Conservation (phyloP, 2,329 filamentous ascomycete genomes). For the Neonectria magnoliae region DNA sequence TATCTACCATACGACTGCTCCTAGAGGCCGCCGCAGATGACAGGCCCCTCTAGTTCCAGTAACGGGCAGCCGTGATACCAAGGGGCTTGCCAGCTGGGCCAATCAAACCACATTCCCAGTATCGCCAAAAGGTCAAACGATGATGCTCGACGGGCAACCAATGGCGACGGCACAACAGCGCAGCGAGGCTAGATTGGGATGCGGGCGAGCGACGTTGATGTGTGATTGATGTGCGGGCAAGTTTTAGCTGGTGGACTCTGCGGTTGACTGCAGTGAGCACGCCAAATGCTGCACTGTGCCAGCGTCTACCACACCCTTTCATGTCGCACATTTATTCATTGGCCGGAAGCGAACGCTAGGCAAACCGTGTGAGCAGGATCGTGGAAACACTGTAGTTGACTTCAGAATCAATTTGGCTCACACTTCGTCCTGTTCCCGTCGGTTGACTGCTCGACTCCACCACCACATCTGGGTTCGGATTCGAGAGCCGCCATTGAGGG, state of each 20-base stretch:
- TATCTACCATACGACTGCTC: not conserved
- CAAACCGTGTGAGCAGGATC: not conserved
- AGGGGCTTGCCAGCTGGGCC: slow-evolving; percentile 16
- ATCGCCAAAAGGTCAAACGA: slow-evolving; percentile 12
- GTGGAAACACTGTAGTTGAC: slow-evolving; percentile 17
- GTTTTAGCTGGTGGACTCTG: not conserved
- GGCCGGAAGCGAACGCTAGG: slow-evolving; percentile 9
- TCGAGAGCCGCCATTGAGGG: slow-evolving; percentile 5
- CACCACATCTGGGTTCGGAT: slow-evolving; percentile 21
- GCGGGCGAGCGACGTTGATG: not conserved
- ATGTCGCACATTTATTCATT: slow-evolving; percentile 6
- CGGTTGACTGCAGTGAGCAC: not conserved
- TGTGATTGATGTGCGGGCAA: not conserved
- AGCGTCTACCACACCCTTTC: slow-evolving; percentile 6
- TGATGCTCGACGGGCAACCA: slow-evolving; percentile 1
- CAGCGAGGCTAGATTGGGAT: not conserved
- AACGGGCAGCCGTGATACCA: slow-evolving; percentile 7
- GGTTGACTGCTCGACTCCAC: not conserved
- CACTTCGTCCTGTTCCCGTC: not conserved
- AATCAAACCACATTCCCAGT: slow-evolving; percentile 5
- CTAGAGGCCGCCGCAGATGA: not conserved
- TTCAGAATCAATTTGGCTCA: slow-evolving; percentile 7
- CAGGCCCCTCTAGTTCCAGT: slow-evolving; percentile 4
- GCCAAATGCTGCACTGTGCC: not conserved
- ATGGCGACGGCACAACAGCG: not conserved